Base-by-base conservation (phyloP, 306 rosid species). In the Rosa rugosa region DNA sequence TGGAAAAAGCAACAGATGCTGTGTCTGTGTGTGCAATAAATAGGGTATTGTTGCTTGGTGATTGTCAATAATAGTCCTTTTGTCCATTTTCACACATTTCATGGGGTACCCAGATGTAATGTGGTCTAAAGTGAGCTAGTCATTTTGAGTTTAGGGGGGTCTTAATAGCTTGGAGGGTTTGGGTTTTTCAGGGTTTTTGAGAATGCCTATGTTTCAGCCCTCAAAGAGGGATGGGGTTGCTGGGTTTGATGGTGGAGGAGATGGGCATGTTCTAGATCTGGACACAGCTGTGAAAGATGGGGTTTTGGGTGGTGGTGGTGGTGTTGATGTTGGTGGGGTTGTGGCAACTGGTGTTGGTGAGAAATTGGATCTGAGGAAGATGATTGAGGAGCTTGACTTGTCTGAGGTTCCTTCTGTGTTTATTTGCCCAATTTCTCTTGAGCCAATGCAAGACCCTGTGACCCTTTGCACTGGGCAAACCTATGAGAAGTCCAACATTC, bases 381-480 rank as follows among this genome's bases (percentile, higher is more conserved):
- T 91, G 97, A 89, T 91, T 82, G 88, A 86, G 65, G 97, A 91
- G 87, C 91, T 91, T 2, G 85, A 89, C 68, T 78, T 91, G 76
- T 82, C 84, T 6, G 96, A 91, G 84, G 89, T 91, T 10, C 90
- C 97, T 1, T 83, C 87, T 4, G 97, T 91, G 73, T 91, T 91
- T 78, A 89, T 91, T 60, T 91, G 97, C 83, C 97, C 97, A 82
- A 91, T 91, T 83, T 91, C 97, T 4, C 89, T 91, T 5, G 97
- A 91, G 71, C 89, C 97, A 86, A 91, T 91, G 97, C 92, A 84
- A 79, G 97, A 91, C 88, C 97, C 97, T 11, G 93, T 91, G 46
- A 91, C 97, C 11, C 97, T 89, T 20, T 91, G 97, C 84, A 89
- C 97, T 0, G 97, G 96, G 72, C 96, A 91, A 81, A 91, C 96